phyloP scores from a whole-genome alignment of 805 yeast genomes.

The Wickerhamomyces bisporus region DNA sequence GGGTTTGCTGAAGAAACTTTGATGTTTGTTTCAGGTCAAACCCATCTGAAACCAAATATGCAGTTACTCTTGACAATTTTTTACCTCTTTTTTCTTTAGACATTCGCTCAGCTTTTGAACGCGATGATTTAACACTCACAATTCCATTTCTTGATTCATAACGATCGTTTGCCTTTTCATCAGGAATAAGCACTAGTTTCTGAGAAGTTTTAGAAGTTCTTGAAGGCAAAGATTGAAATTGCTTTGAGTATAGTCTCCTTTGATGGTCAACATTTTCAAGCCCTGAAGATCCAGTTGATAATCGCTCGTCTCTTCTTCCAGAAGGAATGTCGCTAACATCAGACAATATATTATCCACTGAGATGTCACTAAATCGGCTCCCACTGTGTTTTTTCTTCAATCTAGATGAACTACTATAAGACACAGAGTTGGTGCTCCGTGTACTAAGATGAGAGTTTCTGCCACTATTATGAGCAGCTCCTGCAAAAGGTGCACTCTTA shows the following conservation, averaged over 20 bases:
- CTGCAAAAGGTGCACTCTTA: conserved; percentile 74
- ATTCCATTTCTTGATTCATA: conserved; percentile 2
- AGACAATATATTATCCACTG: conserved; percentile 73
- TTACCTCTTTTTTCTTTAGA: conserved; percentile 41
- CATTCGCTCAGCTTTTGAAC: conserved; percentile 46
- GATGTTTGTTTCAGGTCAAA: conserved; percentile 61
- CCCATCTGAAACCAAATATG: conserved; percentile 84
- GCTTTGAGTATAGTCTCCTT: conserved; percentile 34
- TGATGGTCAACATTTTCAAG: conserved; percentile 10
- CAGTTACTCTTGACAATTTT: conserved; percentile 80
- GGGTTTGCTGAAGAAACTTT: conserved; percentile 59
- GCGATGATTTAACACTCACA: conserved; percentile 3
- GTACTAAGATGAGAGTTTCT: conserved; percentile 3
- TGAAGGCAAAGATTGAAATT: conserved; percentile 53
- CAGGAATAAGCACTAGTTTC: conserved; percentile 80
- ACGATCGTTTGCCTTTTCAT: conserved; percentile 25
- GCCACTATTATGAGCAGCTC: conserved; percentile 33
- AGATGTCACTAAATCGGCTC: conserved; percentile 62
- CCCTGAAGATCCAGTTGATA: conserved; percentile 28
- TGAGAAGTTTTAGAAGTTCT: conserved; percentile 86
- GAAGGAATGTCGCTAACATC: conserved; percentile 87
- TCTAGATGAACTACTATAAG: conserved; percentile 2
- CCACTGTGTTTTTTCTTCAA: conserved; percentile 20
- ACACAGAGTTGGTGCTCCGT: background rate
- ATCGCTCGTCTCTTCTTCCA: conserved; percentile 44